These are phyloP conservation scores for Aspergillus funiculosus DNA, from an alignment of 495 filamentous ascomycete genomes.

Conservation along the genomic window DNA sequence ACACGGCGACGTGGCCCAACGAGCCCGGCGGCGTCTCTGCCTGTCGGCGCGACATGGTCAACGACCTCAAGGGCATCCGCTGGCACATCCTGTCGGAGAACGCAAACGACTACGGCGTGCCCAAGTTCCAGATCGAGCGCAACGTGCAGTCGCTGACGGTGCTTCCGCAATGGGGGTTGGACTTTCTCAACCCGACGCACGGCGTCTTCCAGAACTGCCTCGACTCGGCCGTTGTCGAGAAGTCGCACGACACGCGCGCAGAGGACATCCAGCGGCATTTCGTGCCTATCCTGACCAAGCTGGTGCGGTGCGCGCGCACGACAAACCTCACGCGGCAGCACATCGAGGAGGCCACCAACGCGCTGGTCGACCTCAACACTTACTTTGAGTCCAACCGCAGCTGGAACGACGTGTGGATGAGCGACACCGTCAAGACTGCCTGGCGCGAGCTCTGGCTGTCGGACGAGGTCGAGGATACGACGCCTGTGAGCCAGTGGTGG, in stretches of 20 bases:
- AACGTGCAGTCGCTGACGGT: conserved; percentile 59
- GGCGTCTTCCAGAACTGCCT: conserved; percentile 56
- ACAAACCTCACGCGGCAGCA: conserved; percentile 41
- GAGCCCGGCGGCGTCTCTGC: conserved; percentile 61
- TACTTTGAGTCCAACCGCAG: conserved; percentile 53
- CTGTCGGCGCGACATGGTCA: conserved; percentile 59
- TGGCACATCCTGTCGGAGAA: conserved; percentile 61
- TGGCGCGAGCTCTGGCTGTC: conserved; percentile 58
- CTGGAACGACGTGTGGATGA: conserved; percentile 59
- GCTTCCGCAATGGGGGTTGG: conserved; percentile 60
- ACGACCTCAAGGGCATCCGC: conserved; percentile 52
- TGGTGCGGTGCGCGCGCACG: conserved; percentile 51
- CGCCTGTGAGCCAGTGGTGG: conserved; percentile 47
- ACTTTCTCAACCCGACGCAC: conserved; percentile 55
- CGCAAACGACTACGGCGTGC: conserved; percentile 58
- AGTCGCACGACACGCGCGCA: conserved; percentile 41
- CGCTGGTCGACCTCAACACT: conserved; percentile 53
- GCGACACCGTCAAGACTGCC: conserved; percentile 47
- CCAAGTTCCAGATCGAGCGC: conserved; percentile 57
- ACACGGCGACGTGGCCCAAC: conserved; percentile 61
- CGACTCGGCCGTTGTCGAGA: conserved; percentile 52
- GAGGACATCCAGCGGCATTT: conserved; percentile 53
- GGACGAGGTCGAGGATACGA: conserved; percentile 47
- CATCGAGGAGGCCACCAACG: conserved; percentile 49
- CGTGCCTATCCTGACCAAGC: conserved; percentile 51